Evolutionary conservation across 768 basidiomycete species (phyloP), one percentile per base, ranked within the genome.

Genomic region (Agrocybe chaxingu): DNA sequence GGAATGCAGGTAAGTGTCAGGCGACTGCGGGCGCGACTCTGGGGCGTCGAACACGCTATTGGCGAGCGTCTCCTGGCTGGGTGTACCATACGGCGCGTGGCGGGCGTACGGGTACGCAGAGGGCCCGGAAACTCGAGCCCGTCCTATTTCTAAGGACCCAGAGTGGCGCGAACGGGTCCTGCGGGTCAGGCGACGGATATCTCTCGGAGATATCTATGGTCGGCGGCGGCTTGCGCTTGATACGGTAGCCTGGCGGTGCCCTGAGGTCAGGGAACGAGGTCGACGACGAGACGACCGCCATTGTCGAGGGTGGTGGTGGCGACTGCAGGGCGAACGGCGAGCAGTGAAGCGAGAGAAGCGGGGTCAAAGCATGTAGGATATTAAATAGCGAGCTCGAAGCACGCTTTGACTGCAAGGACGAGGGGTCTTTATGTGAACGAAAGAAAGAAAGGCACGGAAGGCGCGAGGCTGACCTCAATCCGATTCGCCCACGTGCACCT

Each of bases 91-190:
- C 43, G 55, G 33, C 12, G 70, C 24, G 24, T 24, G 24, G 24
- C 24, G 24, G 24, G 24, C 24, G 24, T 24, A 24, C 24, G 24
- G 24, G 24, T 24, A 24, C 24, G 24, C 24, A 24, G 24, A 24
- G 24, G 24, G 24, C 24, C 24, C 24, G 24, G 24, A 24, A 24
- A 55, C 75, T 77, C 4, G 80, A 69, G n/a, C 24, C 24, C 24
- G 65, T 78, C 48, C 84, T 77, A 52, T 74, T 78, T 44, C 87
- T 80, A 24, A 89, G 72, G 19, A 81, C 79, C 60, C 79, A 78
- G 38, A 89, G 77, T 0, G 87, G 79, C 4, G 82, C 85, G 55
- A 87, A 87, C 1, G 87, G 87, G 62, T 89, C 85, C 12, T 59
- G 61, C 16, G 84, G 85, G 66, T 89, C 87, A 30, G 85, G 84